Conservation (phyloP, 225 moss, liverwort and hornwort species). For the Takakia lepidozioides region DNA sequence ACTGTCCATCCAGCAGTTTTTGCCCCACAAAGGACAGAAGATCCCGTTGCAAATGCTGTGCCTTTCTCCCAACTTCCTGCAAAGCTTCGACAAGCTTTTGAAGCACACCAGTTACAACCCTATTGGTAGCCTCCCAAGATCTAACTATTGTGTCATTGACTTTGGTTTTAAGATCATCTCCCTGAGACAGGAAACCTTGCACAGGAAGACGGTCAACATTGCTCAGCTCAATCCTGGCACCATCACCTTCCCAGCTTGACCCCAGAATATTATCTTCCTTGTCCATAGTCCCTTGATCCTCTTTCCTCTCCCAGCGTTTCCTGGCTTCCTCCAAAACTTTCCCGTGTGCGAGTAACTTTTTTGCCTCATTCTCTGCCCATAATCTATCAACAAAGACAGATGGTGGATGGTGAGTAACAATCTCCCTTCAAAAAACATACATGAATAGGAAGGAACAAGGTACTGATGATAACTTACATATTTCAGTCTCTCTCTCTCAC, state of each 20-base stretch:
- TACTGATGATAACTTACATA: not conserved
- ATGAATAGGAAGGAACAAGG: no score
- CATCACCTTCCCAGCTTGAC: conserved; percentile 26
- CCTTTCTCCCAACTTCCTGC: conserved; percentile 18
- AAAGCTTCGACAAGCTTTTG: conserved; percentile 12
- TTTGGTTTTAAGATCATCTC: conserved; percentile 23
- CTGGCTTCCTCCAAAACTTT: conserved; percentile 56
- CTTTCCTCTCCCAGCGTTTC: conserved; percentile 37
- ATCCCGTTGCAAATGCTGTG: conserved; percentile 11
- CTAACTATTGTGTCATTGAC: conserved; percentile 21
- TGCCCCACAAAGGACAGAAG: conserved; percentile 17
- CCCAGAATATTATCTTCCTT: conserved; percentile 36
- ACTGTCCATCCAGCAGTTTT: conserved; percentile 8
- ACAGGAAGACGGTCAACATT: conserved; percentile 13
- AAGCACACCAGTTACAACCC: conserved; percentile 7
- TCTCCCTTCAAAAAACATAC: no score
- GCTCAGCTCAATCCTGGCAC: conserved; percentile 17
- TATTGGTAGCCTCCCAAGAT: conserved; percentile 11
- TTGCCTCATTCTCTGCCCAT: conserved; percentile 92
- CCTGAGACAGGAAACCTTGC: conserved; percentile 26
- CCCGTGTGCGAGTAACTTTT: conserved; percentile 59
- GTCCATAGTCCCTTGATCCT: conserved; percentile 38
- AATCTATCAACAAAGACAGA: conserved; percentile 36
- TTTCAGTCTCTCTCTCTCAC: not conserved
- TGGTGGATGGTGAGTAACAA: no score